Evolutionary conservation across 441 rosid genomes (phyloP).

Genomic region (Macaranga tanarius): DNA sequence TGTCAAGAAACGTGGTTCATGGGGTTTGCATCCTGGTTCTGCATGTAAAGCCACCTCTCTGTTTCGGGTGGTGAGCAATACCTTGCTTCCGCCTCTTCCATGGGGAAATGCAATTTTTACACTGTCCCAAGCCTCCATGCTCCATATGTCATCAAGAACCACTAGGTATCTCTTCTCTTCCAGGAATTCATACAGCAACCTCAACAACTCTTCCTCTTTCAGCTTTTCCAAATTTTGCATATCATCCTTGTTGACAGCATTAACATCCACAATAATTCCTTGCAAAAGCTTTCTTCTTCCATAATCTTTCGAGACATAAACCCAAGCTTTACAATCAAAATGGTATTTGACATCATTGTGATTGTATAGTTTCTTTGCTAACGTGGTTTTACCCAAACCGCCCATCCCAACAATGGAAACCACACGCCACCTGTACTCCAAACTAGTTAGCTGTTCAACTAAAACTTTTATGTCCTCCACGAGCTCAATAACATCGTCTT

Average conservation of each 20-base stretch:
- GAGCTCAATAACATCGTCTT: not conserved
- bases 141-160: constrained; percentile 5
- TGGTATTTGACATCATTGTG: not conserved
- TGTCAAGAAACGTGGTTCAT: not conserved
- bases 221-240: not conserved
- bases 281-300: not conserved
- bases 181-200: not conserved
- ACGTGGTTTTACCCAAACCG: not conserved
- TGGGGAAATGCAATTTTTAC: not conserved
- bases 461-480: not conserved
- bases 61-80: not conserved
- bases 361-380: constrained; percentile 1
- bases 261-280: not conserved
- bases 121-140: not conserved
- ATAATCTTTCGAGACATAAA: not conserved
- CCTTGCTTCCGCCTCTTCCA: not conserved
- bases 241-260: not conserved
- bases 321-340: not conserved
- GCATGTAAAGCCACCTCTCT: not conserved
- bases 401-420: not conserved
- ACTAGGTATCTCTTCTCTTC: not conserved
- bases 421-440: not conserved
- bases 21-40: not conserved
- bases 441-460: not conserved
- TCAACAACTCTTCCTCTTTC: not conserved